A percentile compares a stretch with the other conserved stretches of the same genome.
phyloP scores from a whole-genome alignment of 2,329 filamentous ascomycete genomes.

The Gaeumannomyces sp. region DNA sequence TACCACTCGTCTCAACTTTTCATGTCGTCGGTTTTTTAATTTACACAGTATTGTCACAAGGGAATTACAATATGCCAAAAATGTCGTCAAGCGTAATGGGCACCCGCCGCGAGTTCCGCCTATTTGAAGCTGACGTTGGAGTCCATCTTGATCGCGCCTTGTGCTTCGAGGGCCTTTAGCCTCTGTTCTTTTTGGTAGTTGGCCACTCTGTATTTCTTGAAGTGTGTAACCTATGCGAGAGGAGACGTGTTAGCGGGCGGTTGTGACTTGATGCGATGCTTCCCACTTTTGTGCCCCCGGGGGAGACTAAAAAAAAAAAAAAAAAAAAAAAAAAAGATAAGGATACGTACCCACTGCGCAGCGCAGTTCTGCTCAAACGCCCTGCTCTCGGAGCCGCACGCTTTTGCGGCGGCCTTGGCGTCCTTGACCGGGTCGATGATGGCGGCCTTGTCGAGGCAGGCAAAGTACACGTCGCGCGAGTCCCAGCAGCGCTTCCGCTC shows the following conservation, averaged over 20 bases:
- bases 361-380: conserved; percentile 83
- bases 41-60: not conserved
- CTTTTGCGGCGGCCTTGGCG: conserved; percentile 30
- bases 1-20: too few species aligned
- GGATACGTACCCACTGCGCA: conserved; percentile 66
- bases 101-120: too few species aligned
- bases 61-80: not conserved
- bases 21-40: not conserved
- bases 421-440: conserved; percentile 64
- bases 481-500: conserved; percentile 86
- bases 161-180: conserved; percentile 65
- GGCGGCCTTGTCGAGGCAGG: conserved; percentile 73
- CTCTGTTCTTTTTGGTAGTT: conserved; percentile 81
- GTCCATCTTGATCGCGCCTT: conserved; percentile 60
- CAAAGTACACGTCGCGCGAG: conserved; percentile 80
- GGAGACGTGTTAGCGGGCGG: not conserved
- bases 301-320: too few species aligned
- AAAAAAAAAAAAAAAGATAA: too few species aligned
- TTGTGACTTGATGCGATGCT: not conserved
- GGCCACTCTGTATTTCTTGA: conserved; percentile 93
- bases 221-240: conserved; percentile 76
- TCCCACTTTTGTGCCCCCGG: not conserved
- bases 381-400: conserved; percentile 34
- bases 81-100: too few species aligned
- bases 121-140: conserved; percentile 6